Percentiles rank a stretch among this genome's conserved stretches.
These are phyloP conservation scores for Pistacia atlantica DNA, from an alignment of 345 rosid genomes.

Conservation along the genomic window DNA sequence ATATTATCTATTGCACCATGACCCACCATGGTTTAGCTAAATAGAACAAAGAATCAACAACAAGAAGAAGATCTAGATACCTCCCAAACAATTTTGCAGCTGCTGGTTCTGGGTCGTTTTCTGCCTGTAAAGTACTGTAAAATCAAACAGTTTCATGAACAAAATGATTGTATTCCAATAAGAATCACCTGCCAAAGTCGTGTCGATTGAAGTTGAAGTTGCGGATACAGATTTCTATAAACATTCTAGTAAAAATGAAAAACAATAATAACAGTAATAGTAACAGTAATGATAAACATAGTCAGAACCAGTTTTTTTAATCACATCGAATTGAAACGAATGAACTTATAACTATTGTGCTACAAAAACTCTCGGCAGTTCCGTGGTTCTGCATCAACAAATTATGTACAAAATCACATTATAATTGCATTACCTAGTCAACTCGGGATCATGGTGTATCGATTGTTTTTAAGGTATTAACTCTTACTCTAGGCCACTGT, in stretches of 20 bases:
- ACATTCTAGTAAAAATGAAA: not conserved
- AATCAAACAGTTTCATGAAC: too few relatives aligned
- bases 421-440: not conserved
- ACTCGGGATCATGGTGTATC: not conserved
- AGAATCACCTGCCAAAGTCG: too few relatives aligned
- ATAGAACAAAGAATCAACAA: too few relatives aligned
- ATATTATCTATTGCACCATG: not conserved
- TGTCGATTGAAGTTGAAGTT: too few relatives aligned
- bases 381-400: not conserved
- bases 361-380: not conserved
- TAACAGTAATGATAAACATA: not conserved
- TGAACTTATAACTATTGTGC: not conserved
- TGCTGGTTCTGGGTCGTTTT: too few relatives aligned
- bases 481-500: conserved; percentile 16
- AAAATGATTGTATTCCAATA: too few relatives aligned
- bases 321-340: not conserved
- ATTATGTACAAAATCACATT: not conserved
- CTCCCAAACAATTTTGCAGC: too few relatives aligned
- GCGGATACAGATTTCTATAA: not conserved
- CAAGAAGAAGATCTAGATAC: too few relatives aligned
- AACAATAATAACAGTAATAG: not conserved
- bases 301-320: not conserved
- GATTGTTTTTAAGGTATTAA: not conserved
- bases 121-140: too few relatives aligned
- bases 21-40: too few relatives aligned